Evolutionary conservation across 2,329 filamentous ascomycete species (phyloP).

Genomic region (Fusarium tanahbumbuense): DNA sequence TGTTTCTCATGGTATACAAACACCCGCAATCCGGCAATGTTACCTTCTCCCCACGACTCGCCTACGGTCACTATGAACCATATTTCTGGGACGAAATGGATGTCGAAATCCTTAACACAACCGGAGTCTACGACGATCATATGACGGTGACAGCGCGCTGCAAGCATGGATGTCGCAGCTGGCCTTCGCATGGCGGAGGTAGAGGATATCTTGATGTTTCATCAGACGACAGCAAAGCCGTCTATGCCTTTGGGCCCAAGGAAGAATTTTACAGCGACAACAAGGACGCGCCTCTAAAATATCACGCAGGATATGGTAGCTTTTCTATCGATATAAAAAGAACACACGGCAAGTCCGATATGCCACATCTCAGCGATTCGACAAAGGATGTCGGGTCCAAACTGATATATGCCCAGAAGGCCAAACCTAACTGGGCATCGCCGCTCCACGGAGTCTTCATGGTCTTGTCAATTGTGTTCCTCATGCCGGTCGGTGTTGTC

Average conservation of each 20-base stretch:
- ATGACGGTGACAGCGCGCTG: conserved; percentile 65
- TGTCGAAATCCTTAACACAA: conserved; percentile 59
- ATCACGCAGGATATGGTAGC: conserved; percentile 64
- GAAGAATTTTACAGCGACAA: conserved; percentile 58
- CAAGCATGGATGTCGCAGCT: conserved; percentile 62
- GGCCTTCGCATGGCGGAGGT: conserved; percentile 51
- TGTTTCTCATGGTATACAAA: conserved; percentile 67
- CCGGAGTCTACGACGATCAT: conserved; percentile 59
- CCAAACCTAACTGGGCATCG: conserved; percentile 54
- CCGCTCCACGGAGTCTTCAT: conserved; percentile 63
- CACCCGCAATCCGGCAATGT: conserved; percentile 60
- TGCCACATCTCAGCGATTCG: conserved; percentile 51
- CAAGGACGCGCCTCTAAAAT: conserved; percentile 58
- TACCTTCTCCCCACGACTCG: conserved; percentile 66
- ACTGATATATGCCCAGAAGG: conserved; percentile 48
- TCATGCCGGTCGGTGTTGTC: conserved; percentile 68
- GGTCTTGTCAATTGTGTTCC: conserved; percentile 64
- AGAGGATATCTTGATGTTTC: conserved; percentile 62
- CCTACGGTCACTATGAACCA: conserved; percentile 65
- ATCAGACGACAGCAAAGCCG: conserved; percentile 60
- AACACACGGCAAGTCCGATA: conserved; percentile 61
- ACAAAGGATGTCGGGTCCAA: conserved; percentile 53
- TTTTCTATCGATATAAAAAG: conserved; percentile 67
- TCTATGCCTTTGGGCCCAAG: conserved; percentile 67
- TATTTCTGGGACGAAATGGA: conserved; percentile 57